phyloP scores from a whole-genome alignment of 2,329 filamentous ascomycete genomes.

The Trichoderma oligosporum region DNA sequence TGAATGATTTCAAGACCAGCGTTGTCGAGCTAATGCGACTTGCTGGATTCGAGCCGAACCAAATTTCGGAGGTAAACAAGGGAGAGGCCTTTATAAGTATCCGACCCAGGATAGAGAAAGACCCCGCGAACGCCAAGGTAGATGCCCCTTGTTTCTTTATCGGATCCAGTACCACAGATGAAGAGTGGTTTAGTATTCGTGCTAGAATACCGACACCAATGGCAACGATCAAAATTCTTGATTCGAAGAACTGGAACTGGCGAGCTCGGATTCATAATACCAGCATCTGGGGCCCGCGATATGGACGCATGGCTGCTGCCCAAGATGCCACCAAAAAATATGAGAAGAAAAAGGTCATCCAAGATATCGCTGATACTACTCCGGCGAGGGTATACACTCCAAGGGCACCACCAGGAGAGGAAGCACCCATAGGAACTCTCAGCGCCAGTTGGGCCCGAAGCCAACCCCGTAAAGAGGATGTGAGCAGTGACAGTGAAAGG shows the following conservation, averaged over 20 bases:
- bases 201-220: slow-evolving; percentile 21
- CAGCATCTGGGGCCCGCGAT: slow-evolving; percentile 28
- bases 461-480: neutral
- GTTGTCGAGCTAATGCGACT: slow-evolving; percentile 15
- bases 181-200: slow-evolving; percentile 28
- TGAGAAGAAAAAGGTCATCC: neutral
- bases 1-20: neutral
- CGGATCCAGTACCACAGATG: slow-evolving; percentile 18
- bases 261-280: slow-evolving; percentile 14
- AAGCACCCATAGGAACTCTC: neutral
- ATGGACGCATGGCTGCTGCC: neutral
- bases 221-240: slow-evolving; percentile 17
- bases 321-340: neutral
- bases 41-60: neutral
- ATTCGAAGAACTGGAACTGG: slow-evolving; percentile 22
- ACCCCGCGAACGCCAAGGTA: slow-evolving; percentile 12
- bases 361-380: neutral
- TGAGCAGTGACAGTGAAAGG: neutral
- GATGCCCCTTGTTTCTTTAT: slow-evolving; percentile 23
- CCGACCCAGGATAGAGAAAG: slow-evolving; percentile 10
- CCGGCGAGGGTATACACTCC: neutral
- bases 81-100: slow-evolving; percentile 20
- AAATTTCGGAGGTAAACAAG: neutral
- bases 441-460: neutral
- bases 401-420: neutral